Percentiles rank a stretch among this genome's conserved stretches.
phyloP scores from a whole-genome alignment of 2,329 filamentous ascomycete genomes.

The Aspergillus aculeatinus region DNA sequence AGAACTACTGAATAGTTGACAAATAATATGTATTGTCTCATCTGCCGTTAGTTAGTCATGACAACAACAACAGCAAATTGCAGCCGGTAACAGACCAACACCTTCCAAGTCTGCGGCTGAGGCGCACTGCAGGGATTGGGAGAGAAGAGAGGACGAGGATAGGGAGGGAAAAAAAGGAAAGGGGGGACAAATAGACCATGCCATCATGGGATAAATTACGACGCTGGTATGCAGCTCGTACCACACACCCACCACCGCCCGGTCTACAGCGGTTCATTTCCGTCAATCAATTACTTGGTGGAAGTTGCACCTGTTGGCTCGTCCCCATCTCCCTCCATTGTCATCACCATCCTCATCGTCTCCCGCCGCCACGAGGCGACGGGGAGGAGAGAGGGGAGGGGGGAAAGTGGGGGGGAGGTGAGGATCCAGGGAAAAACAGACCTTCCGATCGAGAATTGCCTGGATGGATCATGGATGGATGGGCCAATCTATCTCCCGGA shows the following conservation, averaged over 20 bases:
- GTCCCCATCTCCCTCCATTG: not conserved
- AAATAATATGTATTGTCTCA: too few relatives aligned
- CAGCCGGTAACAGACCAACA: conserved; percentile 8
- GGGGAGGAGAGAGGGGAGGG: not conserved
- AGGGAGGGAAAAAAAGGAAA: not conserved
- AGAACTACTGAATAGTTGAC: not conserved
- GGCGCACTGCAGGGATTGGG: conserved; percentile 17
- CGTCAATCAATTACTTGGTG: too few relatives aligned
- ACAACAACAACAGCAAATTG: conserved; percentile 2
- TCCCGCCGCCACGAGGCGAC: not conserved
- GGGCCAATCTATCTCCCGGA: not conserved
- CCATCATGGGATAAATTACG: not conserved
- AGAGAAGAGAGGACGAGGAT: not conserved
- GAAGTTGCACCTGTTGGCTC: not conserved
- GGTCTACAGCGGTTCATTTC: not conserved
- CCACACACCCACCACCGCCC: not conserved
- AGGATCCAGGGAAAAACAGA: not conserved
- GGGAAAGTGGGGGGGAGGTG: too few relatives aligned
- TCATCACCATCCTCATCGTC: not conserved
- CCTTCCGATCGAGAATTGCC: not conserved
- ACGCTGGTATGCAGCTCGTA: not conserved
- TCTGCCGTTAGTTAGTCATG: not conserved
- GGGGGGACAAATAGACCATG: not conserved
- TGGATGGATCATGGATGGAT: not conserved
- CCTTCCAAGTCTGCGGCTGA: conserved; percentile 17